Evolutionary conservation across 495 filamentous ascomycete genomes (phyloP).

Genomic region (Xylaria intraflava): DNA sequence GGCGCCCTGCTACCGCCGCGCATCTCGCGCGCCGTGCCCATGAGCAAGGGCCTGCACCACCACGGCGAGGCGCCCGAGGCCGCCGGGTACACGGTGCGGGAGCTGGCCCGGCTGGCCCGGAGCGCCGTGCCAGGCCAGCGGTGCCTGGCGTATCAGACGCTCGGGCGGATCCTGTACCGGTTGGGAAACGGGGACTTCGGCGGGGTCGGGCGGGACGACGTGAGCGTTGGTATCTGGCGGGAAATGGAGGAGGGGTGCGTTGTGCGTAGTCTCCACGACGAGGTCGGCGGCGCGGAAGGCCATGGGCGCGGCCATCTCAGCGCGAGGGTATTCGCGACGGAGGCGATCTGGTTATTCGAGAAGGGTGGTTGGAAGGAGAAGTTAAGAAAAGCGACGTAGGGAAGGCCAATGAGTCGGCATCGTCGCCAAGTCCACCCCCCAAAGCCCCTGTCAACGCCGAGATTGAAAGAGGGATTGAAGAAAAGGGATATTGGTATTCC

Average conservation of each 20-base stretch:
- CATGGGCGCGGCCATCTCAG: conserved; percentile 48
- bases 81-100: conserved; percentile 88
- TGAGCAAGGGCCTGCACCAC: conserved; percentile 78
- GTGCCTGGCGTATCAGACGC: conserved; percentile 84
- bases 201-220: conserved; percentile 38
- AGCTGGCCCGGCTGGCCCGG: conserved; percentile 76
- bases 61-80: conserved; percentile 90
- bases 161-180: conserved; percentile 78
- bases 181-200: conserved; percentile 78
- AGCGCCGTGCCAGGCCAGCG: conserved; percentile 78
- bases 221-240: conserved; percentile 61
- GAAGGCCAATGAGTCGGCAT: too few relatives aligned
- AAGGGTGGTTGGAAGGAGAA: conserved; percentile 62
- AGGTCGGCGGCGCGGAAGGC: conserved; percentile 46
- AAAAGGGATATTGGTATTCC: conserved; percentile 5
- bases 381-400: conserved; percentile 14
- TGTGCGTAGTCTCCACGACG: conserved; percentile 62
- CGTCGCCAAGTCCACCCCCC: too few relatives aligned
- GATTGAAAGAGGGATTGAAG: background rate
- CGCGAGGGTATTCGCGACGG: conserved; percentile 73
- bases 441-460: too few relatives aligned
- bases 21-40: conserved; percentile 62
- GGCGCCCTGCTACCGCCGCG: conserved; percentile 71
- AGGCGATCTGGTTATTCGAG: conserved; percentile 88
- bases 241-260: conserved; percentile 72